Conservation (phyloP, 2,329 filamentous ascomycete genomes). For the Microsporum canis region DNA sequence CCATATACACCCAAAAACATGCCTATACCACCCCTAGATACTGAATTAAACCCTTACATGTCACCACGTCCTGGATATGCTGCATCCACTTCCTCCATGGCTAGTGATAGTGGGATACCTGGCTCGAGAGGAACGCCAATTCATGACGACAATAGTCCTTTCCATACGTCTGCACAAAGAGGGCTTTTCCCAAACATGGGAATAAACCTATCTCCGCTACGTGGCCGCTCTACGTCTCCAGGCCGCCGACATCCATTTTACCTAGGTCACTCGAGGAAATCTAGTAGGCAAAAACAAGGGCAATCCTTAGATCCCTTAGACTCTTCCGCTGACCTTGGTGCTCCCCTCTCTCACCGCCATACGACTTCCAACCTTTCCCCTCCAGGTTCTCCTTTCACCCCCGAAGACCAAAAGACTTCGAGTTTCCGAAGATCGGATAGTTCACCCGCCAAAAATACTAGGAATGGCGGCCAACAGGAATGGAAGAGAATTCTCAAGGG, state of each 20-base stretch:
- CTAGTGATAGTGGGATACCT: slow-evolving; percentile 2
- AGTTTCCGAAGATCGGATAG: slow-evolving; percentile 17
- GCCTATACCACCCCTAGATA: slow-evolving; percentile 8
- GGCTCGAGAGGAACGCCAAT: not conserved
- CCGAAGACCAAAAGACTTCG: not conserved
- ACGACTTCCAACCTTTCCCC: not conserved
- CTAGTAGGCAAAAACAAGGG: not conserved
- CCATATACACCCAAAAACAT: not conserved
- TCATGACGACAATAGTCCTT: not conserved
- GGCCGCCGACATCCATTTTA: slow-evolving; percentile 14
- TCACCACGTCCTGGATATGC: not conserved
- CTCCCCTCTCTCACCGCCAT: not conserved
- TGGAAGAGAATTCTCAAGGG: slow-evolving; percentile 67
- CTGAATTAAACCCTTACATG: not conserved
- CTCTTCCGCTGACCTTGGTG: not conserved
- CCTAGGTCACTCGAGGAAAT: slow-evolving; percentile 4
- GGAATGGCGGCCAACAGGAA: slow-evolving; percentile 32
- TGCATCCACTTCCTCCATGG: slow-evolving; percentile 7
- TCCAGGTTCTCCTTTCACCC: not conserved
- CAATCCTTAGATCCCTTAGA: not conserved
- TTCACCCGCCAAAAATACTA: slow-evolving; percentile 19
- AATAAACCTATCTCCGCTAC: slow-evolving; percentile 51
- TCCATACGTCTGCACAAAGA: not conserved
- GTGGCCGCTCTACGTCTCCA: slow-evolving; percentile 54
- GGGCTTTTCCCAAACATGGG: slow-evolving; percentile 45